phyloP scores from a whole-genome alignment of 306 rosid species.

The Oxytropis ochrocephala region DNA sequence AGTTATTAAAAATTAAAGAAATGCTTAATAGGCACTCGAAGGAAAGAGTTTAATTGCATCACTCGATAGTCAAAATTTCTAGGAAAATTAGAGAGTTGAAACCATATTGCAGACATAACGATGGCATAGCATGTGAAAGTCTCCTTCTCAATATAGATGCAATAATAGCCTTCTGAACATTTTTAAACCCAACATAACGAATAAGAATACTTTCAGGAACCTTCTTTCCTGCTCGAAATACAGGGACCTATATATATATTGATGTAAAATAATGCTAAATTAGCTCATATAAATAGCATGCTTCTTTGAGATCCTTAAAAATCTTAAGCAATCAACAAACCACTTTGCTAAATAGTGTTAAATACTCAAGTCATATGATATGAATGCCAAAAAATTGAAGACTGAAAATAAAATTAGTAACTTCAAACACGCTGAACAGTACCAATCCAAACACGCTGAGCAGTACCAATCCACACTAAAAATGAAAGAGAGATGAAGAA shows the following conservation, averaged over 20 bases:
- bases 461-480: no score
- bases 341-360: neutral
- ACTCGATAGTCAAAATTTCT: no score
- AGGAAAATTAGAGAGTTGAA: neutral
- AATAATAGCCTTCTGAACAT: conserved; percentile 65
- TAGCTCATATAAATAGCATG: no score
- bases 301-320: no score
- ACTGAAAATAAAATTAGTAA: neutral
- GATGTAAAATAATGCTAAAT: no score
- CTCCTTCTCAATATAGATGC: conserved; percentile 86
- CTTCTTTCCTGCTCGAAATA: conserved; percentile 72
- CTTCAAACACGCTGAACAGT: no score
- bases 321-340: neutral
- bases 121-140: conserved; percentile 77
- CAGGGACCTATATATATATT: conserved; percentile 78
- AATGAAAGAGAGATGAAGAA: no score
- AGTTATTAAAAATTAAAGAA: no score
- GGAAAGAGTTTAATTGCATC: no score
- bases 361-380: neutral
- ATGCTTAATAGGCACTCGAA: no score
- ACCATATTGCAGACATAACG: conserved; percentile 38
- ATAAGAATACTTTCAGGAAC: conserved; percentile 74
- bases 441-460: no score
- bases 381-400: neutral
- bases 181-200: conserved; percentile 53